Conservation (phyloP, 345 rosid genomes). For the Fremontodendron californicum region DNA sequence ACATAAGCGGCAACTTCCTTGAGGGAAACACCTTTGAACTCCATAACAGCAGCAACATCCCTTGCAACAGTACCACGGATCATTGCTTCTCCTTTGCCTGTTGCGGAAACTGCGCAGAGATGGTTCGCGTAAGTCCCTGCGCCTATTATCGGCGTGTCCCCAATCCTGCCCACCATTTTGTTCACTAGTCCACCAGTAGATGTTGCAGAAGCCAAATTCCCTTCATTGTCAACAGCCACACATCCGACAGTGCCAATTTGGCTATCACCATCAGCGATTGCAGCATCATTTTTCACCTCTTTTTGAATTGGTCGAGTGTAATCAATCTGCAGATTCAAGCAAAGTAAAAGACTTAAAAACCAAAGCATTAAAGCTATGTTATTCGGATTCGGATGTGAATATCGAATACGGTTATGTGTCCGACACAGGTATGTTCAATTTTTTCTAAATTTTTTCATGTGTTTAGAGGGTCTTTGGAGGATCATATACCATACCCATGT, state of each 20-base stretch:
- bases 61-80: constrained; percentile 80
- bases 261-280: constrained; percentile 41
- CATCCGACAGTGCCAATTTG: constrained; percentile 89
- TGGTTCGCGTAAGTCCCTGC: constrained; percentile 89
- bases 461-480: too few species aligned
- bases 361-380: neutral
- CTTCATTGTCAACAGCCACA: constrained; percentile 77
- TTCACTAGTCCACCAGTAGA: constrained; percentile 88
- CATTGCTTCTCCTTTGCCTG: constrained; percentile 85
- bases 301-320: constrained; percentile 52
- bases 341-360: neutral
- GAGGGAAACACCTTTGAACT: constrained; percentile 77
- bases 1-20: constrained; percentile 68
- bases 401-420: too few species aligned
- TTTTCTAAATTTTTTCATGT: too few species aligned
- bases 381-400: too few species aligned
- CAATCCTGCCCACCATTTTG: constrained; percentile 97
- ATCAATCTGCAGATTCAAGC: constrained; percentile 52
- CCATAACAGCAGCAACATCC: constrained; percentile 93
- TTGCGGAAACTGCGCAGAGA: constrained; percentile 85
- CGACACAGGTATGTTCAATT: too few species aligned
- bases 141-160: constrained; percentile 86
- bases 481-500: too few species aligned
- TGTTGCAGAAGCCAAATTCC: constrained; percentile 90
- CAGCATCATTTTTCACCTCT: constrained; percentile 17